Percentiles rank a stretch among this genome's conserved stretches.
phyloP scores from a whole-genome alignment of 2,329 filamentous ascomycete genomes.

The Emericellopsis cladophorae region DNA sequence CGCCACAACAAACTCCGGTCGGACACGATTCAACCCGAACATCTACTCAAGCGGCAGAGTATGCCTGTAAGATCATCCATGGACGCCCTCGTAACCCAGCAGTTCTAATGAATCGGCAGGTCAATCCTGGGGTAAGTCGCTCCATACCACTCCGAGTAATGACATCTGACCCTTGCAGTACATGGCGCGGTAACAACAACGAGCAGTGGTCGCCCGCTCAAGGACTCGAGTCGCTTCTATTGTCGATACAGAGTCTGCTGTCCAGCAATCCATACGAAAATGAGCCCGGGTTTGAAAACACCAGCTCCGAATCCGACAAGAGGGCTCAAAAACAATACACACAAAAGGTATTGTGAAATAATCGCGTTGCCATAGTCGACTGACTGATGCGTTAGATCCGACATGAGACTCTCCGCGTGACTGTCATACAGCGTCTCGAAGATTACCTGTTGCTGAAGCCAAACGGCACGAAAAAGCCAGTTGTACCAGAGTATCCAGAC shows the following conservation, averaged over 20 bases:
- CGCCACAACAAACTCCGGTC: conserved; percentile 77
- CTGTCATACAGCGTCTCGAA: conserved; percentile 78
- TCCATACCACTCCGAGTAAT: conserved; percentile 2
- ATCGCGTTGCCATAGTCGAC: too few species aligned
- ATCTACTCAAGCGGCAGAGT: conserved; percentile 89
- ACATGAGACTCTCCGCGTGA: conserved; percentile 79
- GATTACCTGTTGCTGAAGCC: conserved; percentile 55
- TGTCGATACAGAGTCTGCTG: conserved; percentile 95
- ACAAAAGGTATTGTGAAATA: conserved; percentile 47
- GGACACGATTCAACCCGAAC: conserved; percentile 90
- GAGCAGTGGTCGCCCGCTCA: conserved; percentile 97
- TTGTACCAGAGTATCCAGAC: conserved; percentile 15
- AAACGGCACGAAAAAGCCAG: conserved; percentile 29
- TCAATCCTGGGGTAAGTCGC: conserved; percentile 67
- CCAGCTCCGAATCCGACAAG: conserved; percentile 55
- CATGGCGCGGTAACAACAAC: conserved; percentile 80
- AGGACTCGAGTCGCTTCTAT: conserved; percentile 82
- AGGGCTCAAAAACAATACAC: conserved; percentile 64
- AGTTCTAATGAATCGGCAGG: conserved; percentile 24
- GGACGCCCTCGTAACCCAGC: neutral
- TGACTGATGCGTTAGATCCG: conserved; percentile 48
- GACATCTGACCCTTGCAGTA: conserved; percentile 38
- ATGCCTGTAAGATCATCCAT: conserved; percentile 57
- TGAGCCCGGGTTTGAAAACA: conserved; percentile 82
- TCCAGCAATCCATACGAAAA: conserved; percentile 90